Base-by-base conservation (phyloP, 441 rosid genomes). In the Pelargonium fulgidum region DNA sequence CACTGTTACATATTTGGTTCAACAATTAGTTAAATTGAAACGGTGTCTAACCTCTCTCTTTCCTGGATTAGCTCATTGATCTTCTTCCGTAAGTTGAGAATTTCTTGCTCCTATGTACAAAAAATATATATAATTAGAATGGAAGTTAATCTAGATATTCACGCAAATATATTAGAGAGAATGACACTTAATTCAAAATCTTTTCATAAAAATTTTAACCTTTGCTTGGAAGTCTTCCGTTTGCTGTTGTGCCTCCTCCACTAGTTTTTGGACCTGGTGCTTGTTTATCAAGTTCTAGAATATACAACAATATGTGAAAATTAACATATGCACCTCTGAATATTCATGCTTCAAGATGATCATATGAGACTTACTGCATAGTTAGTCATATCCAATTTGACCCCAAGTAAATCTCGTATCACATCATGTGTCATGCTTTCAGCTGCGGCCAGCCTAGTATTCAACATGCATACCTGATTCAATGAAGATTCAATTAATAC, bases 401-500 rank as follows among this genome's bases (percentile, higher is more conserved):
- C 90, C 41, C 96, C 92, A 68, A 93, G 93, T 76, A 93, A 83
- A 84, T 93, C 99, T 56, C 93, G 93, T 72, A 93, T 91, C 75
- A 93, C 89, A 75, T 93, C 97, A 73, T 91, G 96, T 17, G 99
- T 89, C 99, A 89, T 93, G 89, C 89, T 93, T 81, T 93, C 99
- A 62, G 93, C 93, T 65, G 96, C 90, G 69, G 95, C 99, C 72
- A 93, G 80, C 76, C 96, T 86, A 16, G 97, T 80, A 56, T 82
- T 89, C 72, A 93, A 84, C 82, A 78, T 76, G 69, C 89, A 89
- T 68, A 87, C 81, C 97, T 91, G 88, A 76, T 77, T 52, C 79
- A 73, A 56, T 47, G 70, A 54, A 68, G 67, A 69, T 17, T 22
- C 13, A 66, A 67, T 74, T 42, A 73, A 33, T 26, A 26, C 33